Evolutionary conservation across 2,329 filamentous ascomycete species (phyloP).

Genomic region (Fusarium verticillioides): DNA sequence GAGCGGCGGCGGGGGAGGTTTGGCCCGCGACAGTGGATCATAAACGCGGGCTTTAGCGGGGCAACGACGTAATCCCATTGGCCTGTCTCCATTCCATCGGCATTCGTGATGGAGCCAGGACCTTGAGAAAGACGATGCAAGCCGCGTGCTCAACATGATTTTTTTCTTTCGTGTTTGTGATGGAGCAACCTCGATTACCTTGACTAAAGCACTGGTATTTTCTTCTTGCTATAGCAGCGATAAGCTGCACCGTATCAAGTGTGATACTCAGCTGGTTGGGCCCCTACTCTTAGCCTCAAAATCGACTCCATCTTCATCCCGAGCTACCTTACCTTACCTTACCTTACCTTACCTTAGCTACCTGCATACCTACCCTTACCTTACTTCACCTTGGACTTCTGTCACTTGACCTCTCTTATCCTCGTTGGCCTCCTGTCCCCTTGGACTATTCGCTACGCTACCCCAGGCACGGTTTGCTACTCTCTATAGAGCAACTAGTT

Average conservation of each 20-base stretch:
- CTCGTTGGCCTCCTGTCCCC: slow-evolving; percentile 9
- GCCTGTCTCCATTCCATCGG: slow-evolving; percentile 39
- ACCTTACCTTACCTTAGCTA: slow-evolving; percentile 2
- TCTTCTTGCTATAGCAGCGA: slow-evolving; percentile 1
- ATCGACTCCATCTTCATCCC: slow-evolving; percentile 5
- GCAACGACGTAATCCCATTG: slow-evolving; percentile 35
- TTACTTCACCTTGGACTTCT: slow-evolving; percentile 21
- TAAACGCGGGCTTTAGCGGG: slow-evolving; percentile 33
- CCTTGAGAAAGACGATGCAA: slow-evolving; percentile 43
- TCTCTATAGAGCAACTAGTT: slow-evolving; percentile 16
- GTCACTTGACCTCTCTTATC: slow-evolving; percentile 22
- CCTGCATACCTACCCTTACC: slow-evolving; percentile 13
- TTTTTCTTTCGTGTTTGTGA: slow-evolving; percentile 17
- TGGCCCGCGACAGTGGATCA: slow-evolving; percentile 43
- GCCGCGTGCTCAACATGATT: slow-evolving; percentile 34
- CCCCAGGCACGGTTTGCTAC: slow-evolving; percentile 5
- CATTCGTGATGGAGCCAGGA: slow-evolving; percentile 45
- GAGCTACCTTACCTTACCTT: slow-evolving; percentile 11
- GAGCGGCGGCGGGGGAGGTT: slow-evolving; percentile 36
- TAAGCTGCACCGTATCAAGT: not conserved
- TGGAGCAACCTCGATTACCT: slow-evolving; percentile 9
- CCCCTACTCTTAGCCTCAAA: not conserved
- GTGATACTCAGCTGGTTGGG: slow-evolving; percentile 14
- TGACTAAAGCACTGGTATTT: not conserved
- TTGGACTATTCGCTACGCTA: slow-evolving; percentile 1